phyloP scores from a whole-genome alignment of 495 filamentous ascomycete species.

The Podospora conica region DNA sequence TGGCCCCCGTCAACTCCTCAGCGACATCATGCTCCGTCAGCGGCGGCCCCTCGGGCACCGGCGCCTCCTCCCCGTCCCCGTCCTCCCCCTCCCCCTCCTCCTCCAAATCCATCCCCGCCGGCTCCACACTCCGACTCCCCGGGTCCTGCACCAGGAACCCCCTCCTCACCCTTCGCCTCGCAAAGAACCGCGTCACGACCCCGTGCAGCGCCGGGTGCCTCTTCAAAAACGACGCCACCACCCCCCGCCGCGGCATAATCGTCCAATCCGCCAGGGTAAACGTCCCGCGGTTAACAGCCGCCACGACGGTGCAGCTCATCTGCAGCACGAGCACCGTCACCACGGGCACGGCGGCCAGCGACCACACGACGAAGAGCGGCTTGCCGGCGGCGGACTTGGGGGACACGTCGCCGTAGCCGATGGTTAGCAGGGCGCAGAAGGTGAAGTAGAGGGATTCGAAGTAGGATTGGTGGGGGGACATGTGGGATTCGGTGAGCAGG shows the following conservation, averaged over 20 bases:
- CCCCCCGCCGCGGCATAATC: slow-evolving; percentile 50
- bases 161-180: slow-evolving; percentile 33
- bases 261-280: slow-evolving; percentile 61
- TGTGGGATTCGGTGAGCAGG: slow-evolving; percentile 33
- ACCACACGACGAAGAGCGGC: slow-evolving; percentile 78
- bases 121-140: neutral
- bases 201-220: slow-evolving; percentile 17
- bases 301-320: slow-evolving; percentile 63
- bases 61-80: slow-evolving; percentile 14
- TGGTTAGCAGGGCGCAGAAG: slow-evolving; percentile 68
- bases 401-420: slow-evolving; percentile 68
- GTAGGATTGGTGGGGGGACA: slow-evolving; percentile 53
- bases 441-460: slow-evolving; percentile 70
- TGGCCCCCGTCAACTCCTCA: slow-evolving; percentile 50
- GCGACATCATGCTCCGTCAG: slow-evolving; percentile 49
- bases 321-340: slow-evolving; percentile 70
- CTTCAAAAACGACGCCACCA: slow-evolving; percentile 33
- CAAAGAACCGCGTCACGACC: slow-evolving; percentile 42
- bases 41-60: slow-evolving; percentile 9
- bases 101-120: neutral
- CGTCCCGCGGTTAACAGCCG: slow-evolving; percentile 55
- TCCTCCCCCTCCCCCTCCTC: neutral
- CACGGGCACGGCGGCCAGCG: slow-evolving; percentile 65
- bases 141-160: slow-evolving; percentile 34
- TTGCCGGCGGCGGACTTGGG: slow-evolving; percentile 63